Evolutionary conservation across 148 eudicot species (phyloP), one percentile per base, ranked within the genome.

Genomic region (Chenopodium berlandieri): DNA sequence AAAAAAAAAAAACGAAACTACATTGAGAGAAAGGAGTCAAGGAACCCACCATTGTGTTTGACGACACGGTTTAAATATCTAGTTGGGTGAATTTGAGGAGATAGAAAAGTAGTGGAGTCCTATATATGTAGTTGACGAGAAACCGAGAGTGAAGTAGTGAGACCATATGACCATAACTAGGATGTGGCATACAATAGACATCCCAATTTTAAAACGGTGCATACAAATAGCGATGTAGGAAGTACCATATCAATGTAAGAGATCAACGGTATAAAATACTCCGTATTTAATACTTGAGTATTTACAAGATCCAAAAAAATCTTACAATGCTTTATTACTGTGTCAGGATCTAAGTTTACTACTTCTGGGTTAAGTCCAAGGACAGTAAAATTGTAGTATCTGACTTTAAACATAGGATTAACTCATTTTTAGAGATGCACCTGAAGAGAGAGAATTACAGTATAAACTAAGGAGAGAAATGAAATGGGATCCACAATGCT

Each of bases 401-500:
- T 58, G 37, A 31, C 54, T 48, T 16, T 10, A 32, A 66, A 83
- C 60, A 65, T 34, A 30, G 78, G 78, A 66, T 52, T 64, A 73
- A 73, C 20, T 47, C 34, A 47, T 73, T n/a, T 78, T 37, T n/a
- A 62, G 50, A 79, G 63, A 47, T 64, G 76, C 83, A 30, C 82
- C 65, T 47, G 66, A 78, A 77, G 79, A 67, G 48, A 69, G 83
- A 85, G 82, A 83, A 80, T 75, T 82, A 74, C 80, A 68, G 9
- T 20, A 22, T 62, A 62, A n/a, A 9, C 66, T 56, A 62, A n/a
- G 25, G 10, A 37, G 75, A 37, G 65, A 40, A 27, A 60, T 71
- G 40, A 40, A 40, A 40, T 40, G 89, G 90, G 89, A 64, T 78
- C 87, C 90, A 86, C 79, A 66, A 47, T 86, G 88, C 80, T 76